These are phyloP conservation scores for Selaginella moellendorffii DNA, from an alignment of 75 land plant genomes.

Conservation along the genomic window DNA sequence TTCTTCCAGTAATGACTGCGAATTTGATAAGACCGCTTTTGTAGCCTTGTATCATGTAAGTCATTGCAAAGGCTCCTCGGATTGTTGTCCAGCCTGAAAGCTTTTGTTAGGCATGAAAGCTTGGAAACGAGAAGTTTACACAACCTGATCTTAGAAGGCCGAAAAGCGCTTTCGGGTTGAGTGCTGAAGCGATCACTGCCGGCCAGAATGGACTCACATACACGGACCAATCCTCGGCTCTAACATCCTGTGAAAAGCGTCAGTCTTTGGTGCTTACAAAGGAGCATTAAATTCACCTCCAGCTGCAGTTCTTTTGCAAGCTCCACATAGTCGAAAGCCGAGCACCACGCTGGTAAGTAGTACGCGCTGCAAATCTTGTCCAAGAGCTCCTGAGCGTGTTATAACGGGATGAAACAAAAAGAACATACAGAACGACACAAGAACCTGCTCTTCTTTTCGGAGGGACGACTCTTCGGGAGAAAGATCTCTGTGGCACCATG, in stretches of 20 bases:
- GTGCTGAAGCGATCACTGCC: slow-evolving; percentile 81
- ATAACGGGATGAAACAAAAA: no score
- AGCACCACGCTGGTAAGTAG: slow-evolving; percentile 93
- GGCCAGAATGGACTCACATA: slow-evolving; percentile 97
- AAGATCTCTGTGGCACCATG: slow-evolving; percentile 98
- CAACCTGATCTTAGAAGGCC: slow-evolving; percentile 56
- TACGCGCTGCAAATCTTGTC: slow-evolving; percentile 67
- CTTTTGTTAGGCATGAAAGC: no score
- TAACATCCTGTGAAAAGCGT: slow-evolving; percentile 92
- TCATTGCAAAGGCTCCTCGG: slow-evolving; percentile 82
- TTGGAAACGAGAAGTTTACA: no score
- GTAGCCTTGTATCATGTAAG: slow-evolving; percentile 86
- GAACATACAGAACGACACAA: no score
- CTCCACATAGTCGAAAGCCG: slow-evolving; percentile 68
- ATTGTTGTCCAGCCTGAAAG: slow-evolving; percentile 90
- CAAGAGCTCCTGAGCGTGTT: slow-evolving; percentile 45
- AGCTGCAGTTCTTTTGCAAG: slow-evolving; percentile 47
- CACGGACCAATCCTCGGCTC: slow-evolving; percentile 74
- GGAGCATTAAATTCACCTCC: no score
- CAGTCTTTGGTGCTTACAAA: no score
- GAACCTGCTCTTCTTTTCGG: slow-evolving; percentile 45
- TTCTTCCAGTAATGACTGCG: slow-evolving; percentile 64
- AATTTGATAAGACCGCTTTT: slow-evolving; percentile 69
- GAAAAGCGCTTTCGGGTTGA: slow-evolving; percentile 62
- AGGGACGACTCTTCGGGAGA: slow-evolving; percentile 50